Base-by-base conservation (phyloP, 1,284 basidiomycete genomes). In the Cryptococcus sp. region DNA sequence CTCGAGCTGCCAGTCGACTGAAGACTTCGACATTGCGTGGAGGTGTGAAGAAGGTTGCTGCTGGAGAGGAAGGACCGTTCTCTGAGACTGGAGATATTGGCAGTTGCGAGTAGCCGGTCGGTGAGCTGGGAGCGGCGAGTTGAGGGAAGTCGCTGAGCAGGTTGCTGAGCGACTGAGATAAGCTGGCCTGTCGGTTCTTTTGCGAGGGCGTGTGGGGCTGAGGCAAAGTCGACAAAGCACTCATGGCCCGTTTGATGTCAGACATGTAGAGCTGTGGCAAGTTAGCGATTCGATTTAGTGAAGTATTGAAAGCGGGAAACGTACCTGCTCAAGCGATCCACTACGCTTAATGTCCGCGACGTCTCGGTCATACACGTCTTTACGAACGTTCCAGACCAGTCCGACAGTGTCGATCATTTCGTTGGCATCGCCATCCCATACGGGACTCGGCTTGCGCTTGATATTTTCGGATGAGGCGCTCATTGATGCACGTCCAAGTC, bases 301-400 rank as follows among this genome's bases (percentile, higher is more conserved):
- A 13, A 22, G 5, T n/a, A n/a, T n/a, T n/a, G 29, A 29, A 16
- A 52, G 15, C 15, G 23, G 26, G 41, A 3, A 37, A 59, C 70
- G 53, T 40, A 71, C 74, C 62, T 73, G 71, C 25, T 77, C 75
- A 16, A 76, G 49, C 10, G 63, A 43, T 5, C 68, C 71, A 17
- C 57, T 38, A 13, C 62, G 52, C 49, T 62, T 65, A 26, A 76
- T 62, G n/a, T 59, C 59, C 20, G 61, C 52, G 1, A 70, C 59
- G 60, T 79, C 75, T n/a, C 58, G 59, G 34, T 68, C 66, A 26
- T 77, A 46, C 8, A 55, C 58, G 3, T 68, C 68, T 5, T 51
- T 54, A 10, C 61, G 39, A 1, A 77, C 58, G 0, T 68, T 70
- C 73, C 74, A 79, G 15, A 78, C 66, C 19, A 61, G 26, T 11